These are phyloP conservation scores for Setomelanomma holmii DNA, from an alignment of 2,329 filamentous ascomycete species.

Conservation along the genomic window DNA sequence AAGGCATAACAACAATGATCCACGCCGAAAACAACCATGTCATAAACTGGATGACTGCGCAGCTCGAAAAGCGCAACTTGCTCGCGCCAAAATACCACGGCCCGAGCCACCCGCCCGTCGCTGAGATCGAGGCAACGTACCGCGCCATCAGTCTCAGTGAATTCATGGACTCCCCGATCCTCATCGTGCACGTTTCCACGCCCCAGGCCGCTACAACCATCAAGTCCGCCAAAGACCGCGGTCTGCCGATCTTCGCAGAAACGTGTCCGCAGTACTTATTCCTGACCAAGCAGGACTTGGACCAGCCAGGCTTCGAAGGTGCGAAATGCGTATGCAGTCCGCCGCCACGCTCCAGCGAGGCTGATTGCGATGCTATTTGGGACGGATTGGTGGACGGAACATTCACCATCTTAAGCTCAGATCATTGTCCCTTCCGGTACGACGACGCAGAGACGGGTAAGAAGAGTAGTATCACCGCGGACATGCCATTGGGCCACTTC, in stretches of 20 bases:
- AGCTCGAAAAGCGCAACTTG: slow-evolving; percentile 57
- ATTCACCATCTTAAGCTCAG: slow-evolving; percentile 60
- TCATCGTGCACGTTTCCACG: slow-evolving; percentile 62
- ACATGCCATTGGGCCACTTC: slow-evolving; percentile 58
- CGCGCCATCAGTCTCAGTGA: slow-evolving; percentile 59
- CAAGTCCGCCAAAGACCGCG: slow-evolving; percentile 57
- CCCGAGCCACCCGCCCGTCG: slow-evolving; percentile 57
- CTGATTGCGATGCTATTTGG: slow-evolving; percentile 62
- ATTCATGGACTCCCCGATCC: slow-evolving; percentile 60
- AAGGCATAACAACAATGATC: slow-evolving; percentile 62
- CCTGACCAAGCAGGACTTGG: slow-evolving; percentile 59
- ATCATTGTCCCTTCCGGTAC: slow-evolving; percentile 61
- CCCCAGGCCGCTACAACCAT: slow-evolving; percentile 57
- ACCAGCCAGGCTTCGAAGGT: slow-evolving; percentile 61
- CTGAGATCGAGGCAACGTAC: slow-evolving; percentile 62
- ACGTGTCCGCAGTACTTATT: slow-evolving; percentile 66
- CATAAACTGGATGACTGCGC: slow-evolving; percentile 62
- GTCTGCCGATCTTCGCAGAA: slow-evolving; percentile 61
- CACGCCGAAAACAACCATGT: slow-evolving; percentile 64
- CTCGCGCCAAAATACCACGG: slow-evolving; percentile 62
- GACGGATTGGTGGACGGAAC: slow-evolving; percentile 59
- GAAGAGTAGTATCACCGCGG: slow-evolving; percentile 56
- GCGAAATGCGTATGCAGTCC: slow-evolving; percentile 64
- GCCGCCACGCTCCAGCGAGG: slow-evolving; percentile 56
- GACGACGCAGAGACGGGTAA: slow-evolving; percentile 49